These are phyloP conservation scores for Cicer judaicum DNA, from an alignment of 306 rosid genomes.

Conservation along the genomic window DNA sequence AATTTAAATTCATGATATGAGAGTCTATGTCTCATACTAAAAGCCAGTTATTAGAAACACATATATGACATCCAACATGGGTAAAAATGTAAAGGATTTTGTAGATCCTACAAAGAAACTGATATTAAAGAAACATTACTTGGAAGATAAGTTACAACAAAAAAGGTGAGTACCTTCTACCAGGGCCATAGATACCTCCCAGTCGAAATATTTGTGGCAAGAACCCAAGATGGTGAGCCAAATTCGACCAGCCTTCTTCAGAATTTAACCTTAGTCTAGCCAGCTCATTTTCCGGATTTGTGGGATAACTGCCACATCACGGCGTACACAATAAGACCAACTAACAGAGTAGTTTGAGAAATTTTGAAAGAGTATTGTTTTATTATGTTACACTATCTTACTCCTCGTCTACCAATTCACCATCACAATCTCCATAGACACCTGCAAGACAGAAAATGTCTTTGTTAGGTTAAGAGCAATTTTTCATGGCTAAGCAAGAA, in stretches of 20 bases:
- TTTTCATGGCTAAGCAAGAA: not conserved
- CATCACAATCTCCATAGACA: slow-evolving; percentile 76
- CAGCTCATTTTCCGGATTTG: slow-evolving; percentile 60
- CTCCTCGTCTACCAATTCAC: slow-evolving; percentile 87
- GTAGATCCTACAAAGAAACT: slow-evolving; percentile 17
- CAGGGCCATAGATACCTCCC: slow-evolving; percentile 97
- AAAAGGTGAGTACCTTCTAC: slow-evolving; percentile 74
- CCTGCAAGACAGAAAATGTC: slow-evolving; percentile 58
- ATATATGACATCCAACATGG: not conserved
- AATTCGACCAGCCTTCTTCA: slow-evolving; percentile 78
- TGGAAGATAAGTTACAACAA: slow-evolving; percentile 21
- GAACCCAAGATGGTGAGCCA: slow-evolving; percentile 59
- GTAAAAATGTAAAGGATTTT: slow-evolving; percentile 11
- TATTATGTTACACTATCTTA: slow-evolving; percentile 58
- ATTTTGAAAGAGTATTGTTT: slow-evolving; percentile 40
- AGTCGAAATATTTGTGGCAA: slow-evolving; percentile 70
- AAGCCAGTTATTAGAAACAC: slow-evolving; percentile 8
- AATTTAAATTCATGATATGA: slow-evolving; percentile 18
- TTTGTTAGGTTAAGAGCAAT: slow-evolving; percentile 14
- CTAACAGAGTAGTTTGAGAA: slow-evolving; percentile 36
- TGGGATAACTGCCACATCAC: slow-evolving; percentile 63
- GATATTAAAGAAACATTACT: slow-evolving; percentile 16
- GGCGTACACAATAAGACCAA: slow-evolving; percentile 43
- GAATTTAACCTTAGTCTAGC: slow-evolving; percentile 71
- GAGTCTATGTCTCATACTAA: not conserved